These are phyloP conservation scores for Microsporum canis DNA, from an alignment of 2,329 filamentous ascomycete species.

Conservation along the genomic window DNA sequence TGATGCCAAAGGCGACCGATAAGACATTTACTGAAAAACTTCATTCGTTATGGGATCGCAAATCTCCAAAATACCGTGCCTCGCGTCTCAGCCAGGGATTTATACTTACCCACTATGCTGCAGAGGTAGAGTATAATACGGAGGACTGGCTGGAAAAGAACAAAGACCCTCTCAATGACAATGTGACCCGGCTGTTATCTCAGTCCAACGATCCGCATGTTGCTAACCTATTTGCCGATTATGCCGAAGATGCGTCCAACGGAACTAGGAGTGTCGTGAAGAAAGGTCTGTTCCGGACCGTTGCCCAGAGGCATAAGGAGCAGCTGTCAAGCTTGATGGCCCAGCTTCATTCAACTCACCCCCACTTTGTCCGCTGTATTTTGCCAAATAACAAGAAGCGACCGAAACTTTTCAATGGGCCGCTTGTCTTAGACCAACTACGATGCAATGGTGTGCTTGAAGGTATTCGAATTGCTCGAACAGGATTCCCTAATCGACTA, in stretches of 20 bases:
- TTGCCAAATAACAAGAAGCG: constrained; percentile 96
- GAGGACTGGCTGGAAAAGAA: constrained; percentile 97
- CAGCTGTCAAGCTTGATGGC: constrained; percentile 94
- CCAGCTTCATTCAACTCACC: constrained; percentile 89
- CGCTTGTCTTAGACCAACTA: constrained; percentile 93
- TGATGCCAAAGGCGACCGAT: constrained; percentile 98
- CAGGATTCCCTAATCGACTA: constrained; percentile 89
- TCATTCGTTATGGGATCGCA: constrained; percentile 93
- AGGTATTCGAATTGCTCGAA: constrained; percentile 91
- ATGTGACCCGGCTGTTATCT: constrained; percentile 78
- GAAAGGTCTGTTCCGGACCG: constrained; percentile 92
- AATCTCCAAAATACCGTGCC: constrained; percentile 82
- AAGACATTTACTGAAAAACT: constrained; percentile 95
- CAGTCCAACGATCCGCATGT: constrained; percentile 73
- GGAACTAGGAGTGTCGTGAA: constrained; percentile 72
- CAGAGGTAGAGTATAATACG: constrained; percentile 94
- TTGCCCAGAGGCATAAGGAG: constrained; percentile 94
- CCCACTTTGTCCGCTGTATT: constrained; percentile 96
- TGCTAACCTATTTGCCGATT: constrained; percentile 76
- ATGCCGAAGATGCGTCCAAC: constrained; percentile 63
- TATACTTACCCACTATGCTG: constrained; percentile 91
- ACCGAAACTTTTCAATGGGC: constrained; percentile 81
- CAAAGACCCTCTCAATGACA: constrained; percentile 96
- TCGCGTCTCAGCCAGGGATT: constrained; percentile 86
- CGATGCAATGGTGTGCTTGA: constrained; percentile 98